Percentiles rank a stretch among this genome's conserved stretches.
These are phyloP conservation scores for Chenopodium quinoa DNA, from an alignment of 148 eudicot genomes.

Conservation along the genomic window DNA sequence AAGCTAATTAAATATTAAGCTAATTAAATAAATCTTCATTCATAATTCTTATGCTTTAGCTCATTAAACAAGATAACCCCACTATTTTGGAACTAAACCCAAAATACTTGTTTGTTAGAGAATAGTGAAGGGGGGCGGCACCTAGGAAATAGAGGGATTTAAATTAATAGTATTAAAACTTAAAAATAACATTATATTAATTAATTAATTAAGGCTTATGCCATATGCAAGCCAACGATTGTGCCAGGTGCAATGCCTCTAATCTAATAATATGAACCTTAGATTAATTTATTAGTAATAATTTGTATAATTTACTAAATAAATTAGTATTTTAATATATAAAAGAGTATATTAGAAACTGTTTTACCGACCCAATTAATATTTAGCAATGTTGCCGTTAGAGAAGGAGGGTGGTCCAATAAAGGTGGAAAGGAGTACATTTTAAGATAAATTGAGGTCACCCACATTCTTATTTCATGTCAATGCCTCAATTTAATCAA, in stretches of 20 bases:
- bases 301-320: background rate
- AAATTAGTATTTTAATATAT: too few species aligned
- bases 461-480: constrained; percentile 14
- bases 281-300: background rate
- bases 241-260: constrained; percentile 23
- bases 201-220: background rate
- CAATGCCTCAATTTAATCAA: constrained; percentile 5
- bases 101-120: background rate
- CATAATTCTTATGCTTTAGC: background rate
- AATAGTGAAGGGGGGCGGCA: constrained; percentile 22
- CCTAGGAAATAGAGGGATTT: constrained; percentile 5
- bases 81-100: constrained; percentile 8
- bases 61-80: background rate
- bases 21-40: too few species aligned
- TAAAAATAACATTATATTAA: background rate
- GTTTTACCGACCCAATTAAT: constrained; percentile 7
- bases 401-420: constrained; percentile 4
- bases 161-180: background rate
- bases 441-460: background rate
- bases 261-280: background rate
- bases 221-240: constrained; percentile 18
- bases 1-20: background rate
- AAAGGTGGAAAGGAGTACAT: background rate
- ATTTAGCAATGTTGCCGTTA: constrained; percentile 10
- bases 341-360: background rate